Conservation (phyloP, 805 yeast species). For the Jamesozyma rosinii region DNA sequence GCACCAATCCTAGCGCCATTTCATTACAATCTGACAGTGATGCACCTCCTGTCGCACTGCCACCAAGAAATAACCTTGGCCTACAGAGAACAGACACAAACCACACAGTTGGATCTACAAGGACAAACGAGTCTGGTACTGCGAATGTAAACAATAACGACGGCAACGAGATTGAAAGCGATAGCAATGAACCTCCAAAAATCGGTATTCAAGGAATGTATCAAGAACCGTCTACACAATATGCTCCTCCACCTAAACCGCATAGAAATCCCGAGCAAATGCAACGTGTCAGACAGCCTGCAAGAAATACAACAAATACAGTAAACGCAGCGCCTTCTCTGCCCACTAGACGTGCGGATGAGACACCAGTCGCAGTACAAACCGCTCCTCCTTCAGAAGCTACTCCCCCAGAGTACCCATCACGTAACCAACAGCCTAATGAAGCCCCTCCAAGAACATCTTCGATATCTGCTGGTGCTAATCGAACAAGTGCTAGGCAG, state of each 20-base stretch:
- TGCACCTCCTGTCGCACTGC: not conserved
- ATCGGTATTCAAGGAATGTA: slow-evolving; percentile 29
- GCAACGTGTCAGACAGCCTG: not conserved
- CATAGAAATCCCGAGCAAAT: slow-evolving; percentile 8
- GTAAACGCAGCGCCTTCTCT: not conserved
- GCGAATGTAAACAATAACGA: not conserved
- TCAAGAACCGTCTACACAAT: slow-evolving; percentile 20
- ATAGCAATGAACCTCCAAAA: not conserved
- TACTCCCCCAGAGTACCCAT: not conserved
- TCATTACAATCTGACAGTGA: not conserved
- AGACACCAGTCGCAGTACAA: not conserved
- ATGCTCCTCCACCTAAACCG: slow-evolving; percentile 38
- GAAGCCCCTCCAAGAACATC: too few species aligned
- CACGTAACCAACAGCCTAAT: too few species aligned
- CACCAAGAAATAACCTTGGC: not conserved
- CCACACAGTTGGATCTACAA: not conserved
- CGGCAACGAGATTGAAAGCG: not conserved
- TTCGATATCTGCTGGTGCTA: not conserved
- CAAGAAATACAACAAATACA: too few species aligned
- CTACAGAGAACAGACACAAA: not conserved
- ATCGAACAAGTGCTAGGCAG: not conserved
- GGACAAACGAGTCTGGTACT: not conserved
- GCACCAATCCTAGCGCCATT: not conserved
- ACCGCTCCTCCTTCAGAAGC: not conserved
- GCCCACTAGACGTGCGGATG: not conserved